Base-by-base conservation (phyloP, 106 monocot genomes). In the Phalaenopsis aphrodite region DNA sequence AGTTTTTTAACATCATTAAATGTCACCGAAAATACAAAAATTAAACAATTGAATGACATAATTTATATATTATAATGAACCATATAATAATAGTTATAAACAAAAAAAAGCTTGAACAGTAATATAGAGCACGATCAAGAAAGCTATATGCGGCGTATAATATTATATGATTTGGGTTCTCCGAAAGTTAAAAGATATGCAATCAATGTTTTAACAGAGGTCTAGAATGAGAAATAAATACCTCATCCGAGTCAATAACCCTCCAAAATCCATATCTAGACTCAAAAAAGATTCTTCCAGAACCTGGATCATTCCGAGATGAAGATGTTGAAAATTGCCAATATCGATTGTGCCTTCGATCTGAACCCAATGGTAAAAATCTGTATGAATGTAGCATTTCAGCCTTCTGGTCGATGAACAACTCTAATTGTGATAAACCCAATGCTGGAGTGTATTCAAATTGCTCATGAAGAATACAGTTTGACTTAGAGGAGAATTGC, bases 221-320 rank as follows among this genome's bases (percentile, higher is more conserved):
- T 1, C 23, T 11, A 46, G n/a, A 81, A 74, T 38, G 41, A 78
- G 7, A 56, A 8, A 21, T 15, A 15, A 43, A 75, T 92, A 98
- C 98, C 98, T 98, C 94, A 75, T 94, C 90, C 42, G 94, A 92
- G 77, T 98, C 98, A 81, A 98, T 92, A 64, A 98, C 78, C 76
- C 88, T 94, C 98, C 98, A 98, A 48, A 81, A 75, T 1, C 94
- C 90, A 84, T 98, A 90, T 80, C 82, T 92, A 42, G 92, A 92
- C 79, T 98, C 98, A 76, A 98, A 92, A 81, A 98, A 92, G 55
- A 98, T 94, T 85, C 98, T 90, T 57, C 98, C 94, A 19, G 87
- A 85, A 42, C 98, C 91, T 75, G 85, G 85, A 85, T 98, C 98
- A 89, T 91, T 89, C 30, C 83, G 89, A 69, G 98, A 98, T 73